Base-by-base conservation (phyloP, 768 basidiomycete species). In the Trametes cingulata region DNA sequence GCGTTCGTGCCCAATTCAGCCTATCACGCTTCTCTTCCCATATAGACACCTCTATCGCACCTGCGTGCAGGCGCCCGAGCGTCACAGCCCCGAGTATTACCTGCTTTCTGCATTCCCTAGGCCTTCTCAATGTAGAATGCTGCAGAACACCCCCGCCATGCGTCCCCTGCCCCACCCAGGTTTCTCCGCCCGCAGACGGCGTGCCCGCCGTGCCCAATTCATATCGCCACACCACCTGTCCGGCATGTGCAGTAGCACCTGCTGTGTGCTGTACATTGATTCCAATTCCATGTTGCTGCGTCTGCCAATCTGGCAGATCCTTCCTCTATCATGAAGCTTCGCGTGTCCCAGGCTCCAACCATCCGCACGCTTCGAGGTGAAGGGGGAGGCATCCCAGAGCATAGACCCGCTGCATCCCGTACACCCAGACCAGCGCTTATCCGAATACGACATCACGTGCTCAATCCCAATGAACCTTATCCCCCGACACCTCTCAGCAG, bases 151-250 rank as follows among this genome's bases (percentile, higher is more conserved):
- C 20, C 35, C 12, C 15, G 55, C 55, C 54, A 56, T 56, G 45
- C 37, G 43, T 36, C 29, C 36, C 29, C 24, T 24, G 45, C 54
- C 33, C 54, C 54, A 56, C 54, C 43, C 54, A 39, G 29, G 17
- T 56, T 56, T 47, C 29, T 47, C 54, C 54, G 54, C 35, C 35
- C 24, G 7, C 41, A 27, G 19, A 33, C 42, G 29, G 24, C 55
- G 46, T 56, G 55, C 46, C 45, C 45, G 24, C 45, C 55, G 55
- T 48, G 46, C 55, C 55, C 55, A 25, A 48, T 56, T 56, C 55
- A 56, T 56, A 56, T 54, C 52, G 29, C 29, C 15, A 25, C 52
- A 27, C 52, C 22, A 24, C 43, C 20, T 24, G 36, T n/a, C 46
- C 20, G 29, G 29, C n/a, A n/a, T n/a, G n/a, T n/a, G n/a, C n/a